A percentile compares a stretch with the other conserved stretches of the same genome.
Conservation (phyloP, 768 basidiomycete genomes). For the Amanita subjunquillea region DNA sequence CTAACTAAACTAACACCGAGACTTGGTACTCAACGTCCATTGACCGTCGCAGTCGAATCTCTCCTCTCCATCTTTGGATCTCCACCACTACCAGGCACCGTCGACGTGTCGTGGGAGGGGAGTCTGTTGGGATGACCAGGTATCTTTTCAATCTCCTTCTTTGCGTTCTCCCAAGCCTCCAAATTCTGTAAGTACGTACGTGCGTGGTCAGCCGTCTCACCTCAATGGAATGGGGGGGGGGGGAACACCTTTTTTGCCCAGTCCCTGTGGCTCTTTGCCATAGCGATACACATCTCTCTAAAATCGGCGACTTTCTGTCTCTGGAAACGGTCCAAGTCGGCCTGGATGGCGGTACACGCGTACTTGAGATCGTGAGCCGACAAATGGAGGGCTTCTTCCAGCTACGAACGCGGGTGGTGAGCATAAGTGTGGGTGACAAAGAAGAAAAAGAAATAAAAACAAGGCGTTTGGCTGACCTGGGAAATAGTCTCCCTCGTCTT, state of each 20-base stretch:
- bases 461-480: slow-evolving; percentile 45
- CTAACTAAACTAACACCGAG: not conserved
- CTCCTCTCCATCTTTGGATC: slow-evolving; percentile 24
- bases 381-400: slow-evolving; percentile 91
- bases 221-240: not conserved
- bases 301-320: slow-evolving; percentile 97
- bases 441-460: not conserved
- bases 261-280: slow-evolving; percentile 86
- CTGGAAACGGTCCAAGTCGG: slow-evolving; percentile 96
- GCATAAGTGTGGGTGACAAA: not conserved
- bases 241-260: slow-evolving; percentile 98
- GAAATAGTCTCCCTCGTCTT: slow-evolving; percentile 93
- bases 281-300: slow-evolving; percentile 84
- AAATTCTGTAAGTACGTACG: slow-evolving; percentile 55
- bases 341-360: slow-evolving; percentile 92
- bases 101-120: slow-evolving; percentile 19
- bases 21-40: slow-evolving; percentile 33
- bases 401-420: slow-evolving; percentile 31
- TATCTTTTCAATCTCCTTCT: slow-evolving; percentile 84
- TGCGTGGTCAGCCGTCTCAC: slow-evolving; percentile 2
- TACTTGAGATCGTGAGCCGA: slow-evolving; percentile 93
- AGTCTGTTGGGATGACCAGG: slow-evolving; percentile 79
- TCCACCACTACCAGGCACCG: slow-evolving; percentile 20
- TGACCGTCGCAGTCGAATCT: slow-evolving; percentile 65
- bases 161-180: slow-evolving; percentile 95